Evolutionary conservation across 805 yeast genomes (phyloP).

Genomic region (Ogataea zsoltii): DNA sequence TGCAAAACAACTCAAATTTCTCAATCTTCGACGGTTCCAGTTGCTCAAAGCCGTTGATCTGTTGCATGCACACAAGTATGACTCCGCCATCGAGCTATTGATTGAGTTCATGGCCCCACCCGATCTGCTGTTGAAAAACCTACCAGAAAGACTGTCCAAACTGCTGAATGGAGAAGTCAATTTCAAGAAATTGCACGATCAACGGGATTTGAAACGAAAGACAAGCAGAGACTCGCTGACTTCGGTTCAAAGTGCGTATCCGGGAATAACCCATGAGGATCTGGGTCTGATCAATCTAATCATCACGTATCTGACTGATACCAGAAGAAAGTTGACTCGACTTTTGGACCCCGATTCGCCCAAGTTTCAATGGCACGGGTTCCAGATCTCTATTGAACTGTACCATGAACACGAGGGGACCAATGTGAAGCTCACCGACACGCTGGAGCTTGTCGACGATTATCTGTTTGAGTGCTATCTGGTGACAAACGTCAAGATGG

Average conservation of each 20-base stretch:
- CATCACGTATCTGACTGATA: constrained; percentile 52
- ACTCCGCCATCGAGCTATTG: constrained; percentile 44
- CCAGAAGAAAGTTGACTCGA: constrained; percentile 47
- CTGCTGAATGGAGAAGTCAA: constrained; percentile 9
- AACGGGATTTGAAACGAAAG: constrained; percentile 1
- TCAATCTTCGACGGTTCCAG: constrained; percentile 44
- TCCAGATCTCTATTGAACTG: constrained; percentile 42
- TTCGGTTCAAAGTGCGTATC: background rate
- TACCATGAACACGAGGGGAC: constrained; percentile 26
- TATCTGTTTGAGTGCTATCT: constrained; percentile 74
- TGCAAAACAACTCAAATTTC: constrained; percentile 32
- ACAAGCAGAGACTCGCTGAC: constrained; percentile 13
- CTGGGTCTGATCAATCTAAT: constrained; percentile 40
- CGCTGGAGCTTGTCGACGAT: constrained; percentile 63
- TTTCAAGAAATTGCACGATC: background rate
- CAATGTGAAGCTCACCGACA: constrained; percentile 34
- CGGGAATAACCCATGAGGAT: constrained; percentile 27
- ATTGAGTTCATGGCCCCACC: constrained; percentile 63
- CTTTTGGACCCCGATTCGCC: constrained; percentile 40
- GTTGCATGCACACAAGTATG: constrained; percentile 33
- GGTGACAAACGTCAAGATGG: constrained; percentile 63
- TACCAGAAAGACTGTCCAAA: constrained; percentile 37
- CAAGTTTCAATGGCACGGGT: constrained; percentile 46
- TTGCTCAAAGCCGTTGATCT: constrained; percentile 38
- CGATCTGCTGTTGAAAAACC: constrained; percentile 44